phyloP scores from a whole-genome alignment of 495 filamentous ascomycete species.

The Penicillium paradoxum region DNA sequence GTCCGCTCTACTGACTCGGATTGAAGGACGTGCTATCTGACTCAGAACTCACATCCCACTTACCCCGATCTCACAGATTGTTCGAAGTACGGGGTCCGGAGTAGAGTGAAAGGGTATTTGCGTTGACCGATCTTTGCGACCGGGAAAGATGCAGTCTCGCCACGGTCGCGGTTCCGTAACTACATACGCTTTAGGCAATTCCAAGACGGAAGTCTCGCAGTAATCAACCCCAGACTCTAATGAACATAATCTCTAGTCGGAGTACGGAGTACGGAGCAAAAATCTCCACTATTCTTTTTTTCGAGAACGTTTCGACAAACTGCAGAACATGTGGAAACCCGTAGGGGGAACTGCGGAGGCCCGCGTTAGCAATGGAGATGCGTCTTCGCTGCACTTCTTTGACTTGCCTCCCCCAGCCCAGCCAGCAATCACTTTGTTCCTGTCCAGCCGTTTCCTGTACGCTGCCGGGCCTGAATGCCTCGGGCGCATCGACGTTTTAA shows the following conservation, averaged over 20 bases:
- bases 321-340: slow-evolving; percentile 8
- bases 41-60: background rate
- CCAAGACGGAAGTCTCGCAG: background rate
- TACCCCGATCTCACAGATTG: too few relatives aligned
- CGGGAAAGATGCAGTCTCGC: slow-evolving; percentile 3
- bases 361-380: slow-evolving; percentile 9
- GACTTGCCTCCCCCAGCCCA: slow-evolving; percentile 1
- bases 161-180: slow-evolving; percentile 3
- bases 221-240: too few relatives aligned
- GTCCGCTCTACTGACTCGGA: background rate
- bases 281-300: background rate
- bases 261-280: background rate
- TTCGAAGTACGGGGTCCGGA: too few relatives aligned
- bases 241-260: too few relatives aligned
- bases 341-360: background rate
- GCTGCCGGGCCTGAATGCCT: background rate
- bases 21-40: background rate
- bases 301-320: slow-evolving; percentile 15
- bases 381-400: slow-evolving; percentile 12
- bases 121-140: slow-evolving; percentile 8
- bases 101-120: background rate
- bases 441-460: background rate
- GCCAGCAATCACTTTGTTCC: slow-evolving; percentile 3
- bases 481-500: slow-evolving; percentile 1
- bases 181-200: background rate